phyloP scores from a whole-genome alignment of 108 stramenopile species.

The Licmophora abbreviata region DNA sequence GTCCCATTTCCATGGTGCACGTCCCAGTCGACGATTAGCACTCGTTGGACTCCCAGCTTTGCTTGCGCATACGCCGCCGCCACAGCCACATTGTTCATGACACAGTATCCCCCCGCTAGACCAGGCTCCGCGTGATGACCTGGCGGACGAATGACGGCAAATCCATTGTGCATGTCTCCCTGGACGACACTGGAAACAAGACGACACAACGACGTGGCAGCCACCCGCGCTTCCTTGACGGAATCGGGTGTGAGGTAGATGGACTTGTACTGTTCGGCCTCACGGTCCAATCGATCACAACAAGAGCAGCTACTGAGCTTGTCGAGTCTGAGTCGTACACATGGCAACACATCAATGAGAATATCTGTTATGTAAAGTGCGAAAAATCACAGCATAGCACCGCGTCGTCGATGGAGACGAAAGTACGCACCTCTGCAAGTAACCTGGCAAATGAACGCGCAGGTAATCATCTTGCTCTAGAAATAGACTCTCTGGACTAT shows the following conservation, averaged over 20 bases:
- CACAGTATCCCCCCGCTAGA: slow-evolving; percentile 70
- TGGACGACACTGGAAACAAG: slow-evolving; percentile 28
- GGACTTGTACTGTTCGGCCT: slow-evolving; percentile 48
- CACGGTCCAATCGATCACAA: slow-evolving; percentile 22
- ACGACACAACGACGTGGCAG: slow-evolving; percentile 37
- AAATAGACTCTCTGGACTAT: slow-evolving; percentile 6
- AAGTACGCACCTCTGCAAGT: slow-evolving; percentile 29
- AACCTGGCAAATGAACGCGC: slow-evolving; percentile 36
- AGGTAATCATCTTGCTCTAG: slow-evolving; percentile 30
- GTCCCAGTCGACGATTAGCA: slow-evolving; percentile 53
- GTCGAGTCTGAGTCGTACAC: too few relatives aligned
- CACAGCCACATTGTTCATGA: slow-evolving; percentile 84
- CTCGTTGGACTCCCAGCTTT: slow-evolving; percentile 18
- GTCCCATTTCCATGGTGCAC: slow-evolving; percentile 45
- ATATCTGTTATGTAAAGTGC: too few relatives aligned
- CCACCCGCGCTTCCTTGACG: slow-evolving; percentile 21
- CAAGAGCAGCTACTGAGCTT: slow-evolving; percentile 24
- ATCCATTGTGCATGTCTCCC: slow-evolving; percentile 8
- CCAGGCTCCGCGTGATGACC: slow-evolving; percentile 80
- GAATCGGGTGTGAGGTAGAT: slow-evolving; percentile 45
- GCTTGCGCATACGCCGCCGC: slow-evolving; percentile 57
- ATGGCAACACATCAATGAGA: too few relatives aligned
- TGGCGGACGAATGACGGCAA: slow-evolving; percentile 77
- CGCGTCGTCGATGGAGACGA: not conserved
- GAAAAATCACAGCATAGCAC: not conserved